phyloP scores from a whole-genome alignment of 768 basidiomycete species.

The Tylopilus subfusipes region DNA sequence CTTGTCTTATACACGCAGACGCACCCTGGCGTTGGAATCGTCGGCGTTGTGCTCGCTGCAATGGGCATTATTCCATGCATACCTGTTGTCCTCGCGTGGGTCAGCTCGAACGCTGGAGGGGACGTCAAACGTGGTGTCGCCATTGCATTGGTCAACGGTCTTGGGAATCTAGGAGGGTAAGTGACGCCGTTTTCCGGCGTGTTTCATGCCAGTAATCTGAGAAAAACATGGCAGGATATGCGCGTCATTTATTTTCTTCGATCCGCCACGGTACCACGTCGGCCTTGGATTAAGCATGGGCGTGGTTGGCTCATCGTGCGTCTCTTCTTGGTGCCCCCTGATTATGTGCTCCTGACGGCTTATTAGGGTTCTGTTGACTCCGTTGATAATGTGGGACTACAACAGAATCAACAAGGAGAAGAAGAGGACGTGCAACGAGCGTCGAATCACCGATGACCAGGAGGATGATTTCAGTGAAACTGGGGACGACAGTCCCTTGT shows the following conservation, averaged over 20 bases:
- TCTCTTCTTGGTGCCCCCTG: slow-evolving; percentile 5
- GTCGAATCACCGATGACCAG: slow-evolving; percentile 40
- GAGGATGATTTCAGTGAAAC: slow-evolving; percentile 40
- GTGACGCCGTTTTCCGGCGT: slow-evolving; percentile 16
- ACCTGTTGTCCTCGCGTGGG: slow-evolving; percentile 47
- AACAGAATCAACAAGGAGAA: slow-evolving; percentile 46
- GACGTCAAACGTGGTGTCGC: slow-evolving; percentile 47
- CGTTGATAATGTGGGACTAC: slow-evolving; percentile 44
- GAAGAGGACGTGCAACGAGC: slow-evolving; percentile 38
- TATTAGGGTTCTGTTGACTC: slow-evolving; percentile 36
- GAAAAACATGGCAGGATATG: slow-evolving; percentile 30
- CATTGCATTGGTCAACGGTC: slow-evolving; percentile 48
- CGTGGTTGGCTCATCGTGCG: slow-evolving; percentile 25
- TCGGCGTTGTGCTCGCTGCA: slow-evolving; percentile 45
- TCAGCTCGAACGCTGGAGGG: slow-evolving; percentile 50
- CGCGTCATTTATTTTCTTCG: slow-evolving; percentile 39
- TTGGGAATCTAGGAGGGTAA: slow-evolving; percentile 56
- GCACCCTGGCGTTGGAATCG: slow-evolving; percentile 29
- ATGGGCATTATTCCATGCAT: slow-evolving; percentile 48
- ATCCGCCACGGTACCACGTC: slow-evolving; percentile 35
- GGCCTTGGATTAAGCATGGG: slow-evolving; percentile 31
- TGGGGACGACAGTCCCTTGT: slow-evolving; percentile 54
- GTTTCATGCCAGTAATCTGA: neutral
- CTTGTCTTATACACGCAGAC: slow-evolving; percentile 39
- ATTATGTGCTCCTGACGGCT: slow-evolving; percentile 26